Base-by-base conservation (phyloP, 192 early-diverging fungal genomes). In the Globomyces pollinis-pini region DNA sequence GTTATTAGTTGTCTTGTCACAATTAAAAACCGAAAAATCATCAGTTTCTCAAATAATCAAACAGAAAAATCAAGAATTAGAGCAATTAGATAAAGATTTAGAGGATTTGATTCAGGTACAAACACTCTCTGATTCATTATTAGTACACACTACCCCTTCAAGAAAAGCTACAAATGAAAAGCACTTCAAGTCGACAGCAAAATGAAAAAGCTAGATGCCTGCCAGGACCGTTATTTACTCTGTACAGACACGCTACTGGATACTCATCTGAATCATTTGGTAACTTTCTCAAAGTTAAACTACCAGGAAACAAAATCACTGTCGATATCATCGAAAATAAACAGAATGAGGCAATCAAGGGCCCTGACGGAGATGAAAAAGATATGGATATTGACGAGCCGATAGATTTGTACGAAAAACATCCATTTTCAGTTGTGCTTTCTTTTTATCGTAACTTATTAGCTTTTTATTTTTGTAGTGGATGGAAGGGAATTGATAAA, bases 71-170 rank as follows among this genome's bases (percentile, higher is more conserved):
- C 6, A 26, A 8, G 44, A 47, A 26, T 24, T 47, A 8, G 44
- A 47, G 13, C 2, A 3, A 3, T 15, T 47, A 26, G 28, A 47
- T 24, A 47, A 47, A n/a, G 44, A 47, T n/a, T 13, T 47, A 4
- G 44, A 47, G 3, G 44, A 47, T 26, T 26, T 47, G 23, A 47
- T 47, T 13, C 44, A 47, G 23, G 44, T 47, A 47, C n/a, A 24
- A 3, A 2, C 3, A 20, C 1, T 20, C n/a, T 47, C 21, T 26
- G 1, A 47, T n/a, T n/a, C n/a, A n/a, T n/a, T n/a, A n/a, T n/a
- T 20, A 47, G 44, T 47, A 26, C 28, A 47, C 44, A 9, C 20
- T 47, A 47, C 44, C 44, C 21, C 21, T 47, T 26, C 44, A 47
- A 47, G 44, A 47, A 47, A 47, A 24, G 13, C 44, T 26, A 8